Base-by-base conservation (phyloP, 208 protist species). In the Acanthamoeba rhysodes region DNA sequence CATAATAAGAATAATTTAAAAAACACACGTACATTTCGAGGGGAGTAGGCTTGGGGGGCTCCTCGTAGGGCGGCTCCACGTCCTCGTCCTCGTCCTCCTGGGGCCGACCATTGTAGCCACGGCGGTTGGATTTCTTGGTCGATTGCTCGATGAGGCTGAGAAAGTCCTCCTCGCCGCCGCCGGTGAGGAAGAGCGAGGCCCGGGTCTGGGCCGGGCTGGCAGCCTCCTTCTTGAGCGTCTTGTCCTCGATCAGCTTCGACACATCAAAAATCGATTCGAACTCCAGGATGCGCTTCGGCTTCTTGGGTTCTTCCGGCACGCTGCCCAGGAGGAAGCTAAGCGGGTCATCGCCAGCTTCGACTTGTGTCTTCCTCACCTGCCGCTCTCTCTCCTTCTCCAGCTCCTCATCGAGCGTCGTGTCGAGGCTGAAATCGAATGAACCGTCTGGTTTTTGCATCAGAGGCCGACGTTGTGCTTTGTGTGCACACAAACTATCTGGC, bases 351-450 rank as follows among this genome's bases (percentile, higher is more conserved):
- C 50, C 50, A 41, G 84, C 32, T 50, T 90, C 84, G 16, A 68
- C 84, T 18, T 90, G n/a, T 29, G 59, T 90, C 59, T 90, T 90
- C 37, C 59, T 34, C 84, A 90, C 84, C n/a, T 68, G 84, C 32
- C 37, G 84, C 48, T 64, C 84, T 14, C 18, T 41, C 48, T 90
- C 50, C 41, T 66, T 68, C 34, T 37, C 59, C 37, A 90, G 59
- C 50, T 90, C 84, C 84, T 90, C 84, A 59, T 90, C 84, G 27
- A 90, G 59, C 14, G 72, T 82, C 37, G 72, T 82, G 22, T 82
- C 72, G 12, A 82, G 37, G 9, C 37, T 41, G 16, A 82, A 82
- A 16, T 82, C 72, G 16, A 82, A 82, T 50, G 37, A 29, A 22
- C 18, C 72, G 7, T 22, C 37, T 10, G 72, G n/a, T 34, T 70